A percentile compares a stretch with the other conserved stretches of the same genome.
These are phyloP conservation scores for Penicillium sp. DNA, from an alignment of 2,329 filamentous ascomycete genomes.

Conservation along the genomic window DNA sequence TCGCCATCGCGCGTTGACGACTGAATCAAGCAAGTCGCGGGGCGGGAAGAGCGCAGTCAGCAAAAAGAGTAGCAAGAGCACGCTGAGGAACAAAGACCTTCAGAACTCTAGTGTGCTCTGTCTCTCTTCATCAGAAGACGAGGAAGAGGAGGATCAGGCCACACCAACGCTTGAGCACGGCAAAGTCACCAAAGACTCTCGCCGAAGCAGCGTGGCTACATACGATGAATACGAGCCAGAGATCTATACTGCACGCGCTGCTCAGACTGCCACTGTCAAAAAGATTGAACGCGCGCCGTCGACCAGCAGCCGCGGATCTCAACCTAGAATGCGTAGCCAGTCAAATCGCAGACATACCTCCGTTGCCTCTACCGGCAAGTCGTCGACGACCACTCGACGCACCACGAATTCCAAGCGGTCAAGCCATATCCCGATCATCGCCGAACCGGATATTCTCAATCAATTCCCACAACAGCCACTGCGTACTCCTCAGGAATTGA, in stretches of 20 bases:
- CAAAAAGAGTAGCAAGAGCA: constrained; percentile 43
- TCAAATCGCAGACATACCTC: constrained; percentile 27
- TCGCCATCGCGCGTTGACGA: constrained; percentile 5
- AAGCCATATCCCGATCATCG: constrained; percentile 37
- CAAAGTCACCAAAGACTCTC: constrained; percentile 13
- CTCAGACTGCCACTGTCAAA: constrained; percentile 35
- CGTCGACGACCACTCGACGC: constrained; percentile 28
- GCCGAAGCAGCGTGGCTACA: constrained; percentile 44
- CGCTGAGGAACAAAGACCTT: constrained; percentile 44
- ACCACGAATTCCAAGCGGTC: constrained; percentile 32
- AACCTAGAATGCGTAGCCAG: constrained; percentile 14
- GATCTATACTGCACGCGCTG: constrained; percentile 45
- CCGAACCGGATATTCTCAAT: constrained; percentile 36
- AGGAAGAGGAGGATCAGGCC: constrained; percentile 39
- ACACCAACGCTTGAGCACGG: constrained; percentile 18
- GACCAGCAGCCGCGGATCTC: constrained; percentile 31
- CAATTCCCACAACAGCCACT: constrained; percentile 27
- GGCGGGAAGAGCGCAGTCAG: constrained; percentile 29
- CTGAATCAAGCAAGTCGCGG: constrained; percentile 14
- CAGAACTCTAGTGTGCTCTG: constrained; percentile 50
- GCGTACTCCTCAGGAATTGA: constrained; percentile 26
- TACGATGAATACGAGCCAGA: constrained; percentile 47
- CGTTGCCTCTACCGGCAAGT: constrained; percentile 31
- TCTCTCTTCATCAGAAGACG: constrained; percentile 54
- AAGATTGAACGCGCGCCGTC: constrained; percentile 33